A percentile compares a stretch with the other conserved stretches of the same genome.
Conservation (phyloP, 192 early-diverging fungal species). For the Funneliformis geosporum region DNA sequence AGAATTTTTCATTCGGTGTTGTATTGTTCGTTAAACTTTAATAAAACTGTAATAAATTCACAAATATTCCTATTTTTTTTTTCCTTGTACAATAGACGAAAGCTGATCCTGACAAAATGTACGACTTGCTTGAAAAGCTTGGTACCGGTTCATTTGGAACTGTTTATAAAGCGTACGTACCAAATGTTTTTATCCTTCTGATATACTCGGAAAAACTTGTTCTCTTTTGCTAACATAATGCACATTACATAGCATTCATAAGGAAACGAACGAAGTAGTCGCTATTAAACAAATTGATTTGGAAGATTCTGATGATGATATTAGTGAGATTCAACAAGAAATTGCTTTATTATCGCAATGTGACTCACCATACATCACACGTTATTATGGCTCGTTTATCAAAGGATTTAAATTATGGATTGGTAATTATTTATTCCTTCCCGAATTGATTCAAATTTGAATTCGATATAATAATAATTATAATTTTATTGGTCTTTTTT, state of each 20-base stretch:
- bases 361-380: slow-evolving; percentile 50
- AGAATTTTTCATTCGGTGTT: too few species aligned
- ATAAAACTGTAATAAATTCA: too few species aligned
- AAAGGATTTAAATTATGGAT: slow-evolving; percentile 57
- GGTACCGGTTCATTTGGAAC: slow-evolving; percentile 57
- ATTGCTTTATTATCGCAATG: slow-evolving; percentile 53
- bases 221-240: background rate
- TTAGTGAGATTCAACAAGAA: slow-evolving; percentile 56
- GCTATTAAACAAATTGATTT: slow-evolving; percentile 56
- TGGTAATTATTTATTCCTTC: slow-evolving; percentile 36
- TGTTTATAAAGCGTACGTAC: slow-evolving; percentile 56
- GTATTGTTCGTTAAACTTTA: too few species aligned
- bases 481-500: background rate
- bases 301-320: slow-evolving; percentile 53
- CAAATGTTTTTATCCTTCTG: too few species aligned
- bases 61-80: background rate
- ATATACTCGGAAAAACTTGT: background rate
- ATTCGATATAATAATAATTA: slow-evolving; percentile 5
- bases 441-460: background rate
- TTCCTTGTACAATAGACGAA: slow-evolving; percentile 35
- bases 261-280: slow-evolving; percentile 47
- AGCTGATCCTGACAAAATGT: slow-evolving; percentile 46
- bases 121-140: slow-evolving; percentile 52
- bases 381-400: slow-evolving; percentile 52
- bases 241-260: slow-evolving; percentile 39